phyloP scores from a whole-genome alignment of 352 stramenopile genomes.

The Pelagophyceae sp. region DNA sequence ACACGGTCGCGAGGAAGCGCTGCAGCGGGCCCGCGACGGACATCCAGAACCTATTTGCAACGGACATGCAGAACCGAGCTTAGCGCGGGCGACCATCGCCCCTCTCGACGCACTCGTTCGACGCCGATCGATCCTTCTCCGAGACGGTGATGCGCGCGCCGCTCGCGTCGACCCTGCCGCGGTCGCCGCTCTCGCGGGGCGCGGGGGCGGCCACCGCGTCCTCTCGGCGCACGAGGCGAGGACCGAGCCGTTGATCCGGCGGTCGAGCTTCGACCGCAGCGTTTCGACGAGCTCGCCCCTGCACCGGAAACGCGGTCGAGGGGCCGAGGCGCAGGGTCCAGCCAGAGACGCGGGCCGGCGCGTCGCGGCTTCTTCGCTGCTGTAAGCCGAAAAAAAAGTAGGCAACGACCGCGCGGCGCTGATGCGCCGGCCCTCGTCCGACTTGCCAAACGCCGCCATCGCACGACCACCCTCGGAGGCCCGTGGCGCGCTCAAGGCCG shows the following conservation, averaged over 20 bases:
- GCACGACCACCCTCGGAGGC: too few relatives aligned
- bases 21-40: not conserved
- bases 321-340: too few relatives aligned
- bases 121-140: constrained; percentile 18
- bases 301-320: not conserved
- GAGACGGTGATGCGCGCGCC: not conserved
- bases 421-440: too few relatives aligned
- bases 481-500: too few relatives aligned
- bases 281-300: not conserved
- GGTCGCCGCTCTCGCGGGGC: not conserved
- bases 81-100: too few relatives aligned
- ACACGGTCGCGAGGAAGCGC: not conserved
- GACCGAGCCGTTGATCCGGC: not conserved
- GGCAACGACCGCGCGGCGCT: not conserved
- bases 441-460: too few relatives aligned
- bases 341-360: too few relatives aligned
- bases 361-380: not conserved
- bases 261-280: not conserved
- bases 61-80: too few relatives aligned
- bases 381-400: not conserved
- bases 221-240: not conserved
- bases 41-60: too few relatives aligned
- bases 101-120: not conserved
- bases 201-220: too few relatives aligned
- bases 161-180: not conserved